Evolutionary conservation across 2,329 filamentous ascomycete species (phyloP).

Genomic region (Knufia fluminis): DNA sequence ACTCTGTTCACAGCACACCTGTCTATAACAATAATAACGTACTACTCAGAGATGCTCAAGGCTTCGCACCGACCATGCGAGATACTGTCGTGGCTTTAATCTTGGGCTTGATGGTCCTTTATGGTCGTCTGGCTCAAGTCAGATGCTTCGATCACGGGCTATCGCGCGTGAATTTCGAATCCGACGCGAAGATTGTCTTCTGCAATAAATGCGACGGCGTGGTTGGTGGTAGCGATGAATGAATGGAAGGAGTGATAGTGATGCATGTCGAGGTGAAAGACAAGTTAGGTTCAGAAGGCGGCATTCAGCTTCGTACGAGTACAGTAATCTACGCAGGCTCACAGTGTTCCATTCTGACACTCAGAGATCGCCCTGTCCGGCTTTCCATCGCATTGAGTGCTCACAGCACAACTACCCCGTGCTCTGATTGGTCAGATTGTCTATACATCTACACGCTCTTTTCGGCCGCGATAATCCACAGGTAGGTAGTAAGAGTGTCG

Average conservation of each 20-base stretch:
- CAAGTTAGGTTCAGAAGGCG: not conserved
- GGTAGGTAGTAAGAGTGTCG: not conserved
- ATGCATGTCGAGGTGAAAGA: not conserved
- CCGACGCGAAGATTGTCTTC: not conserved
- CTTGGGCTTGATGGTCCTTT: not conserved
- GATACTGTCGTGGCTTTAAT: not conserved
- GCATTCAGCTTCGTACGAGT: not conserved
- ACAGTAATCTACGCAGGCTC: not conserved
- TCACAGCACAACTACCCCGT: not conserved
- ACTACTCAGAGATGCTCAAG: not conserved
- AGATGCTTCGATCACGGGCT: not conserved
- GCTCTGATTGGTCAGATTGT: constrained; percentile 2
- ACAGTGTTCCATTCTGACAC: not conserved
- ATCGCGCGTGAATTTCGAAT: not conserved
- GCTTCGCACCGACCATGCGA: not conserved
- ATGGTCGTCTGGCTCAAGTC: not conserved
- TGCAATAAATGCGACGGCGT: not conserved
- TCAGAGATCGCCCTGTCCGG: not conserved
- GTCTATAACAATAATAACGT: not conserved
- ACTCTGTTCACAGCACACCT: not conserved
- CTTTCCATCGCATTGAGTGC: not conserved
- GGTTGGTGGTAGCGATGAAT: not conserved
- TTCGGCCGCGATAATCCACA: not conserved
- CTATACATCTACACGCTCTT: not conserved
- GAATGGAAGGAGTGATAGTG: not conserved